Evolutionary conservation across 2,329 filamentous ascomycete genomes (phyloP), one percentile per base, ranked within the genome.

Genomic region (Verticillium longisporum): DNA sequence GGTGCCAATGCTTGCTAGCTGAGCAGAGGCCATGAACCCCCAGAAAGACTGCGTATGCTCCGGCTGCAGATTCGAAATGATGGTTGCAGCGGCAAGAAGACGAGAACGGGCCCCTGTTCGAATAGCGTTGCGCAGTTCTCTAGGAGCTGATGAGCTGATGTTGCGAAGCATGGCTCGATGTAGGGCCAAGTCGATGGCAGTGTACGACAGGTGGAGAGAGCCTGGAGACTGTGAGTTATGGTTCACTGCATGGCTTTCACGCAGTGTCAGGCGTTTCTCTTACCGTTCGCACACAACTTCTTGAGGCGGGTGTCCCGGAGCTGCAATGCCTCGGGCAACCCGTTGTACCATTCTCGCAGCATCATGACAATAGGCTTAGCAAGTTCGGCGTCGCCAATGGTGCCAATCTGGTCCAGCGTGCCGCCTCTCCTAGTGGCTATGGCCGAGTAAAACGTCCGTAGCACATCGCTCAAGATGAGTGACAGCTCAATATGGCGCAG

Each of bases 401-500:
- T 68, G 1, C 71, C 71, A 61, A 73, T 66, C 15, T 71, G 71
- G 18, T 73, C 71, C 33, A 73, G 58, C 4, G 69, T 69, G 15
- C 74, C 67, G 15, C 66, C 68, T 11, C 57, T 65, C 3, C 67
- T 70, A 56, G 66, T 75, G 4, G 71, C 71, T 18, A 66, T 69
- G 6, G 70, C 67, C 3, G 73, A 79, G 65, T 83, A 83, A 10
- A 84, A 77, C 0, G 73, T 76, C 10, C 77, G 76, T 26, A 83
- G 70, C 26, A 83, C 78, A 56, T 83, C 80, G 45, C 78, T 76
- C 55, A 83, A 75, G 54, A 84, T 80, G 54, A 77, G 73, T 1
- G 81, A 80, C 7, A 85, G 68, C 26, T 78, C 73, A 18, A 80
- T 78, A 57, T 84, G 77, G 18, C 81, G 77, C 54, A 80, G 76